Evolutionary conservation across 2,329 filamentous ascomycete genomes (phyloP).

Genomic region (Pseudogymnoascus sp.): DNA sequence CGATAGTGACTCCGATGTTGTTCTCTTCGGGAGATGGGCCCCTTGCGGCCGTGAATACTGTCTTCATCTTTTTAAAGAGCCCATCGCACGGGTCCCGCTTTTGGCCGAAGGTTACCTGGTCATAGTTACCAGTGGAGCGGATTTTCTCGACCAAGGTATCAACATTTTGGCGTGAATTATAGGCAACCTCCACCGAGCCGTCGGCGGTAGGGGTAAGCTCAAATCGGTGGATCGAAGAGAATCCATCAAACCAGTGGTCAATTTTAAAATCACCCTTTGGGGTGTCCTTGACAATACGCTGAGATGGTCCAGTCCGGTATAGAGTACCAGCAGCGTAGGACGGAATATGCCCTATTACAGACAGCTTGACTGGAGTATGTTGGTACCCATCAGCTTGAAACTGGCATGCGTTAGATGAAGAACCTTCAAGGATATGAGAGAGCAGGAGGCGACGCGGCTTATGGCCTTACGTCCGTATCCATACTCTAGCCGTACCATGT

Average conservation of each 20-base stretch:
- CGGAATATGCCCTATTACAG: slow-evolving; percentile 60
- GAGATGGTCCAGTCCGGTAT: slow-evolving; percentile 68
- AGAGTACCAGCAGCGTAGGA: slow-evolving; percentile 63
- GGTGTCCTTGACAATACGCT: slow-evolving; percentile 52
- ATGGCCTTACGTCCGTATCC: slow-evolving; percentile 1
- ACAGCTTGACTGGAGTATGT: slow-evolving; percentile 49
- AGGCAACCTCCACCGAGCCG: slow-evolving; percentile 45
- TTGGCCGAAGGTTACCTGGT: slow-evolving; percentile 60
- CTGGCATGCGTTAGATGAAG: not conserved
- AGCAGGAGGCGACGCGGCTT: not conserved
- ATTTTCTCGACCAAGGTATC: slow-evolving; percentile 57
- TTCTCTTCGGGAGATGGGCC: slow-evolving; percentile 31
- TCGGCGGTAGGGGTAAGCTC: slow-evolving; percentile 47
- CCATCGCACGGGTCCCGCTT: slow-evolving; percentile 67
- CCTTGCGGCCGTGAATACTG: slow-evolving; percentile 39
- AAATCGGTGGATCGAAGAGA: slow-evolving; percentile 65
- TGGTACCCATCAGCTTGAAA: slow-evolving; percentile 10
- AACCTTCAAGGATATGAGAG: not conserved
- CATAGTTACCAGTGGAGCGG: slow-evolving; percentile 49
- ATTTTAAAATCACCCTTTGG: slow-evolving; percentile 52
- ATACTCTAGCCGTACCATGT: not conserved
- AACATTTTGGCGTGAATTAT: slow-evolving; percentile 64
- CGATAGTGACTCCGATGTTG: slow-evolving; percentile 62
- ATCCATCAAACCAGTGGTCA: slow-evolving; percentile 77
- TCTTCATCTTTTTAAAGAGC: slow-evolving; percentile 65